Evolutionary conservation across 345 rosid species (phyloP), one percentile per base, ranked within the genome.

Genomic region (Excoecaria cochinchinensis): DNA sequence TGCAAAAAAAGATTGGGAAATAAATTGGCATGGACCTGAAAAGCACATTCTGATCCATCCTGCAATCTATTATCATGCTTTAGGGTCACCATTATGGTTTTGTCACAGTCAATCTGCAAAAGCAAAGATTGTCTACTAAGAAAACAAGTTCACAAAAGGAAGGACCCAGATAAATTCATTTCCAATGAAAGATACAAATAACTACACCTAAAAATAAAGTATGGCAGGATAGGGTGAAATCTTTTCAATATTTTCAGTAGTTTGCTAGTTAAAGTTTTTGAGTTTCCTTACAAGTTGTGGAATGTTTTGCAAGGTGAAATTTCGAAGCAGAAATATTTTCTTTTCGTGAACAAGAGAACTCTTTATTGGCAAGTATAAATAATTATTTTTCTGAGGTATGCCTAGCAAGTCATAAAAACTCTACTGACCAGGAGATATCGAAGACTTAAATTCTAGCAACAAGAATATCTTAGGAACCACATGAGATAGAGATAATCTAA

Each of bases 21-120:
- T 61, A 38, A 5, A 47, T 25, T 17, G 19, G 0, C 19, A 17
- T 42, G 57, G 65, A 94, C 98, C 98, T 94, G 97, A 79, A 94
- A 94, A 79, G 87, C 87, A 84, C 91, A 90, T 87, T 92, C 97
- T 17, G 95, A 84, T 56, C 97, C 97, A 83, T 94, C 99, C 73
- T 89, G 93, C 80, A 94, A 82, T 83, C 89, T 94, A 76, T 90
- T 97, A 83, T 92, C 97, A 81, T 94, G 97, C 80, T 94, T 94
- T 76, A 94, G 66, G 13, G 91, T 89, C 68, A 92, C 96, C 91
- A 91, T 82, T 44, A 94, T 76, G 73, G 92, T 82, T 89, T 94
- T 94, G 85, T 92, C 93, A 79, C 88, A 90, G 79, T 91, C 98
- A 81, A 93, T 88, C 88, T 93, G 97, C 83, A 87, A 75, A 68